Base-by-base conservation (phyloP, 441 rosid genomes). In the Codiaeum variegatum region DNA sequence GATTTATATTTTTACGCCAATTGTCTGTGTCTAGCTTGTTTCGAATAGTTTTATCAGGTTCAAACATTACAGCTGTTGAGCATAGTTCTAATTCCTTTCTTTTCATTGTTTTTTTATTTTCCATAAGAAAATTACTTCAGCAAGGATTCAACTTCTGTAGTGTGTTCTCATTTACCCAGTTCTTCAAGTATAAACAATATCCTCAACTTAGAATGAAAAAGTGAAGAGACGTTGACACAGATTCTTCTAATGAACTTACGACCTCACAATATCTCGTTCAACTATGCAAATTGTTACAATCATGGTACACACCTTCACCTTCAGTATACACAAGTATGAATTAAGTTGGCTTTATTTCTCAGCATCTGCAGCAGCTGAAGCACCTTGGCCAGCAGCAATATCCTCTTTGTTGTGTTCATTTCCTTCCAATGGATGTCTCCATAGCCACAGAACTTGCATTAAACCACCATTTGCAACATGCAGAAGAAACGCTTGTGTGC, bases 391-490 rank as follows among this genome's bases (percentile, higher is more conserved):
- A 5, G 19, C 24, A 8, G 59, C 16, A 13, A 31, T 32, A 23
- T 46, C 31, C 62, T 47, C 71, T 34, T 54, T 69, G 6, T 26
- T 26, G 36, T 49, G 67, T n/a, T 23, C 74, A 52, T 70, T 49
- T 56, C 69, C 71, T 24, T 59, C 71, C 31, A 28, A 29, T 58
- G 40, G 63, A 54, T 60, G 75, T 78, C 75, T 85, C 88, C 86
- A 84, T 18, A 71, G 75, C 88, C 89, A 82, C 59, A 84, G 69
- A 63, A 74, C 78, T 76, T 87, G 88, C 86, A 84, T 76, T 66
- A 87, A 49, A n/a, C 86, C 91, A 23, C 89, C 88, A 75, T 87
- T 85, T 19, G 81, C 85, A 58, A 84, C 82, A 72, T 84, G 85
- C 73, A 77, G 64, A 55, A 85, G 83, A 44, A 87, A 72, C 9